phyloP scores from a whole-genome alignment of 2,329 filamentous ascomycete genomes.

The Cryphonectria carpinicola region DNA sequence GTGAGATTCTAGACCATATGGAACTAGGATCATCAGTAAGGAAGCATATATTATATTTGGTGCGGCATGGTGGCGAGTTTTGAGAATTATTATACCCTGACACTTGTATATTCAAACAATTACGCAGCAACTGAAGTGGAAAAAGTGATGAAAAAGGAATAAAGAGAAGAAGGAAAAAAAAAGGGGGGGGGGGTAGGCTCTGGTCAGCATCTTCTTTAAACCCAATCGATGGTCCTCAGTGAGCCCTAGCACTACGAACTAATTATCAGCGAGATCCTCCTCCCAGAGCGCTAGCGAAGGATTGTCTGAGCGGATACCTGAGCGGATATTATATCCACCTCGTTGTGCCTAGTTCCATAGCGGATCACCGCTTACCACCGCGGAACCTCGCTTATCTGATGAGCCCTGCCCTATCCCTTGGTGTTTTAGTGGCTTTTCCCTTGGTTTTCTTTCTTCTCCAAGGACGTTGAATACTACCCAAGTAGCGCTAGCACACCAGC shows the following conservation, averaged over 20 bases:
- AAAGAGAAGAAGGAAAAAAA: background rate
- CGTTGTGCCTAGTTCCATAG: background rate
- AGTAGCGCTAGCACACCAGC: background rate
- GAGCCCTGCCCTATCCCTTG: too few relatives aligned
- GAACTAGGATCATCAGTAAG: background rate
- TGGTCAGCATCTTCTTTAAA: background rate
- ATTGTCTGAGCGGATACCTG: background rate
- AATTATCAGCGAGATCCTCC: background rate
- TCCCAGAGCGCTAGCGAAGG: background rate
- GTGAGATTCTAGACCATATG: too few relatives aligned
- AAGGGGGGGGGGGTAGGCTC: too few relatives aligned
- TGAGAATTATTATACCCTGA: too few relatives aligned
- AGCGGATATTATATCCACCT: background rate
- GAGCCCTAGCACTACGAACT: background rate
- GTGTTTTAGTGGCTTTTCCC: too few relatives aligned
- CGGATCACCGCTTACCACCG: background rate
- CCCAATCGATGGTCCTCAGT: background rate
- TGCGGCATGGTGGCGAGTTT: too few relatives aligned
- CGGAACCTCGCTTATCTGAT: background rate
- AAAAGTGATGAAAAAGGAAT: background rate
- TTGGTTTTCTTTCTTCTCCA: too few relatives aligned
- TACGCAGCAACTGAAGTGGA: background rate
- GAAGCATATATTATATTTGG: background rate
- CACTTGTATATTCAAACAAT: too few relatives aligned
- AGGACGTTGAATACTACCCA: too few relatives aligned